phyloP scores from a whole-genome alignment of 2,329 filamentous ascomycete species.

The Fusarium zealandicum region DNA sequence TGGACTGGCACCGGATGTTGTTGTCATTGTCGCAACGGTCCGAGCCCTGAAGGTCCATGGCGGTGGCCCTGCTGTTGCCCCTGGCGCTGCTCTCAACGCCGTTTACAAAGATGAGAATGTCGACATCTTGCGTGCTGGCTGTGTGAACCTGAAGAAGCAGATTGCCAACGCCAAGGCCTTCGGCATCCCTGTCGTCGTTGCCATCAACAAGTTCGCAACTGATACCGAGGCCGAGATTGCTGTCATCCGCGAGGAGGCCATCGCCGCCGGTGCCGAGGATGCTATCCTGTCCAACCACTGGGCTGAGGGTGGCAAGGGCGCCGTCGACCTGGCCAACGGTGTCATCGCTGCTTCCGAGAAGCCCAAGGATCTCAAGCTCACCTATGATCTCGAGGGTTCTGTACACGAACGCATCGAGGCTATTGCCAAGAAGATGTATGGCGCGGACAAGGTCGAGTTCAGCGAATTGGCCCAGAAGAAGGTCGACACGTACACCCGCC shows the following conservation, averaged over 20 bases:
- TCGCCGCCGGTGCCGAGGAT: constrained; percentile 91
- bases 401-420: constrained; percentile 90
- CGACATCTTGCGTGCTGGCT: constrained; percentile 87
- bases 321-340: constrained; percentile 84
- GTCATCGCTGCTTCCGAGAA: constrained; percentile 84
- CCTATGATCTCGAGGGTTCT: constrained; percentile 80
- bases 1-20: constrained; percentile 88
- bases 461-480: constrained; percentile 95
- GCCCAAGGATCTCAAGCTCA: constrained; percentile 84
- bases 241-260: constrained; percentile 87
- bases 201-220: constrained; percentile 95
- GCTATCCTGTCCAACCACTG: constrained; percentile 96
- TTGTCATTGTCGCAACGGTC: constrained; percentile 94
- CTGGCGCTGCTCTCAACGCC: constrained; percentile 82
- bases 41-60: constrained; percentile 97
- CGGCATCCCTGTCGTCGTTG: constrained; percentile 92
- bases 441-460: constrained; percentile 87
- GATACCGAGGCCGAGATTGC: constrained; percentile 93
- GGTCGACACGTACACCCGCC: constrained; percentile 91
- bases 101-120: constrained; percentile 95
- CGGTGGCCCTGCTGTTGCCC: constrained; percentile 90
- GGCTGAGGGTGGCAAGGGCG: constrained; percentile 92
- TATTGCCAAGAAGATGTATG: constrained; percentile 94
- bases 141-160: constrained; percentile 94
- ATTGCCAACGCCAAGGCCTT: constrained; percentile 89